phyloP scores from a whole-genome alignment of 2,329 filamentous ascomycete species.

The Cercospora zeina region DNA sequence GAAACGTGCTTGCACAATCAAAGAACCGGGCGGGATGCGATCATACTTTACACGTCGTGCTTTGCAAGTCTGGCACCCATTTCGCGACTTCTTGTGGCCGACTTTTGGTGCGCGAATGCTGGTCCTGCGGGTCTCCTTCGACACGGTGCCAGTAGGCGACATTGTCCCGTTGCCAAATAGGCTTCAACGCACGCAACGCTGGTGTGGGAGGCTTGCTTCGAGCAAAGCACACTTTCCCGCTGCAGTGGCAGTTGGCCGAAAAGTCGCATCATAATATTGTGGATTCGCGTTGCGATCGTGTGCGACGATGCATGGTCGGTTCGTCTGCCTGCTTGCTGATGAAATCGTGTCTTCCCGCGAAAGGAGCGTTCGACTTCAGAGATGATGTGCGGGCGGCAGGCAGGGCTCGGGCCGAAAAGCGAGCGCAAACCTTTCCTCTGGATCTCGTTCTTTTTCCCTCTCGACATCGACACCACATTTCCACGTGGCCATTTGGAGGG shows the following conservation, averaged over 20 bases:
- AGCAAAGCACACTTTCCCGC: too few species aligned
- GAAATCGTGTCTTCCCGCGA: conserved; percentile 5
- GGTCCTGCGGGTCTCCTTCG: conserved; percentile 19
- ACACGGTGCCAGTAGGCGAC: conserved; percentile 19
- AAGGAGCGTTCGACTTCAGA: conserved; percentile 4
- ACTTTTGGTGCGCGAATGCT: conserved; percentile 32
- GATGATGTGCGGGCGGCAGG: conserved; percentile 1
- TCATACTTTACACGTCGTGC: conserved; percentile 52
- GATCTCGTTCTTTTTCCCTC: too few species aligned
- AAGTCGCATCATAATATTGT: neutral
- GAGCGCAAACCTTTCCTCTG: conserved; percentile 4
- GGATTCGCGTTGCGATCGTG: neutral
- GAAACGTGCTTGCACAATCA: neutral
- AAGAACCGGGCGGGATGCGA: neutral
- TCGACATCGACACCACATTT: neutral
- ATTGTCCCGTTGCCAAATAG: conserved; percentile 10
- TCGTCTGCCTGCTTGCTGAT: conserved; percentile 1
- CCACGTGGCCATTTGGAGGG: too few species aligned
- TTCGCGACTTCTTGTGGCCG: conserved; percentile 55
- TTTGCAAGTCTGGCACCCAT: conserved; percentile 60
- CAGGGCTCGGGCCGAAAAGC: neutral
- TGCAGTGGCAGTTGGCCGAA: too few species aligned
- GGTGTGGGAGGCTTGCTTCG: neutral
- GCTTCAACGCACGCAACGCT: conserved; percentile 13
- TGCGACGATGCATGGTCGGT: conserved; percentile 6